These are phyloP conservation scores for Silene latifolia DNA, from an alignment of 148 eudicot species.

Conservation along the genomic window DNA sequence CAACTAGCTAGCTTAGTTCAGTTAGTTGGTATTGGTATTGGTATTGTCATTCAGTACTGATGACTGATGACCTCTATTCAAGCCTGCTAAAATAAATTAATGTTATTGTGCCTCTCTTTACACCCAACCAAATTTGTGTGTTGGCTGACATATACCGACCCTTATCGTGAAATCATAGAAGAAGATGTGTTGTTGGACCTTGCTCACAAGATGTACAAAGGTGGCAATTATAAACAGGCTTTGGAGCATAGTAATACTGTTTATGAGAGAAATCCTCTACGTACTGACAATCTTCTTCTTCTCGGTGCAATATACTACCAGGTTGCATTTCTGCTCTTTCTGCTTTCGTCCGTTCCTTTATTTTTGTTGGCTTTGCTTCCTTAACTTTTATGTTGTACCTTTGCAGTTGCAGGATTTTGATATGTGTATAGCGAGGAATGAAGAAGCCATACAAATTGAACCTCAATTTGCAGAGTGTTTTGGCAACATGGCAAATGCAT, in stretches of 20 bases:
- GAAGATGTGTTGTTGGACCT: conserved; percentile 65
- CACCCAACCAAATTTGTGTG: not conserved
- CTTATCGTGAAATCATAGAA: conserved; percentile 35
- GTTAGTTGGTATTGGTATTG: too few relatives aligned
- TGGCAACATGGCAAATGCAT: conserved; percentile 98
- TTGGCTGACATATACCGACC: conserved; percentile 7
- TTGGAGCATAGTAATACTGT: conserved; percentile 82
- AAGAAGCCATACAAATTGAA: conserved; percentile 85
- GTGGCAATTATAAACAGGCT: conserved; percentile 80
- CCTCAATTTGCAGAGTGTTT: conserved; percentile 91
- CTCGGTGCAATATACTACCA: conserved; percentile 89
- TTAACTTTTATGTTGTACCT: conserved; percentile 8
- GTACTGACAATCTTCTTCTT: conserved; percentile 91
- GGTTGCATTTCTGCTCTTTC: conserved; percentile 34
- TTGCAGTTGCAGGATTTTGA: conserved; percentile 88
- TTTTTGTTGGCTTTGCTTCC: conserved; percentile 5
- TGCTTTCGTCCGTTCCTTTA: not conserved
- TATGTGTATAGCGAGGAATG: conserved; percentile 78
- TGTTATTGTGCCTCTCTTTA: too few relatives aligned
- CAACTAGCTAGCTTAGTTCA: too few relatives aligned
- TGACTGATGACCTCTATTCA: too few relatives aligned
- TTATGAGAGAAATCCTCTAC: conserved; percentile 69
- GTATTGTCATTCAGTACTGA: too few relatives aligned
- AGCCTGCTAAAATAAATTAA: too few relatives aligned
- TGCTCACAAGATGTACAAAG: conserved; percentile 85